Percentiles rank a stretch among this genome's conserved stretches.
phyloP scores from a whole-genome alignment of 257 asterid genomes.

The Solanum stenotomum region DNA sequence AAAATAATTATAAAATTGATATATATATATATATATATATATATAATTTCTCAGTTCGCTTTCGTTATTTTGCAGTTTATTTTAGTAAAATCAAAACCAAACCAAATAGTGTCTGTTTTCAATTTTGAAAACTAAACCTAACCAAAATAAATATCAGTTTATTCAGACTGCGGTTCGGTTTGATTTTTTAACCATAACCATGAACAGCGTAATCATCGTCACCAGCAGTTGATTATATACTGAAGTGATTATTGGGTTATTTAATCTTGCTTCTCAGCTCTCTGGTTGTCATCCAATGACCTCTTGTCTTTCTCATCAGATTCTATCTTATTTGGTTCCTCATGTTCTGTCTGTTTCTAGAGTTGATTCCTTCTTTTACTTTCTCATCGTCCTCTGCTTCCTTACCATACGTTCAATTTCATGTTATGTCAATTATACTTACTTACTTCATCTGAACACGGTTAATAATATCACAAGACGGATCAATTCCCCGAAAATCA shows the following conservation, averaged over 20 bases:
- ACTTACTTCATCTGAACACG: conserved; percentile 62
- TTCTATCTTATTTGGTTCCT: background rate
- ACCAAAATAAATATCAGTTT: no score
- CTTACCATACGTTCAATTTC: background rate
- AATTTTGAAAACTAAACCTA: no score
- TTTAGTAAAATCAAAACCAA: no score
- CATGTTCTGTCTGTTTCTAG: background rate
- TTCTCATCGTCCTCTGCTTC: background rate
- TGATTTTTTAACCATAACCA: no score
- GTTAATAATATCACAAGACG: conserved; percentile 50
- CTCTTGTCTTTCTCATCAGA: background rate
- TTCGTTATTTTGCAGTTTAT: no score
- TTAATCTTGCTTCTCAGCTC: background rate
- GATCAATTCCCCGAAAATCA: conserved; percentile 53
- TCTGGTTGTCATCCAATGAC: background rate
- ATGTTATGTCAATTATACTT: no score
- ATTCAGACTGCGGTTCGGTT: no score
- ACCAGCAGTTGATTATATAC: background rate
- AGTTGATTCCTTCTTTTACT: background rate
- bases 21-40: no score
- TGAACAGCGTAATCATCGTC: no score
- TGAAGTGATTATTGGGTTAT: background rate
- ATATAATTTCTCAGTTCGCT: no score
- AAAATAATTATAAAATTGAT: no score
- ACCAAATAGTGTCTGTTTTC: no score